Evolutionary conservation across 352 stramenopile genomes (phyloP).

Genomic region (Phytophthora boehmeriae): DNA sequence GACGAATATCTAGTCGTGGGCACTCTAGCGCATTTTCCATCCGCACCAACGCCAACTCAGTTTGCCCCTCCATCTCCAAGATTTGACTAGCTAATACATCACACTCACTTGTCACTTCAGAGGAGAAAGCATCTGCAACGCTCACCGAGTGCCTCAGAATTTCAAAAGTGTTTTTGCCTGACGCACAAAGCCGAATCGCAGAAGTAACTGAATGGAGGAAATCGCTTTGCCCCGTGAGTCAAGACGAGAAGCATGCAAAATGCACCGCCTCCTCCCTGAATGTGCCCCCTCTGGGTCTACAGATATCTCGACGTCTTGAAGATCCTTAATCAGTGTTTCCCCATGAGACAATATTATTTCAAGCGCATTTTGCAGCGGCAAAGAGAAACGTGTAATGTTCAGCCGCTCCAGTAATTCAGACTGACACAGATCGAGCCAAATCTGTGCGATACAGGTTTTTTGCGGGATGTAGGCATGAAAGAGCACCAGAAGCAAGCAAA

Average conservation of each 20-base stretch:
- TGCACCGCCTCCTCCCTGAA: conserved; percentile 17
- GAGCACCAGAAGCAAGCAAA: conserved; percentile 63
- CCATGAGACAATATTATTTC: conserved; percentile 51
- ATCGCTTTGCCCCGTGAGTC: conserved; percentile 36
- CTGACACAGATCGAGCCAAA: conserved; percentile 64
- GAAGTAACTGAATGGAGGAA: conserved; percentile 35
- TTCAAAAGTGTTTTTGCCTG: conserved; percentile 58
- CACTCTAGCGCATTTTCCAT: conserved; percentile 26
- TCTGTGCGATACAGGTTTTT: conserved; percentile 35
- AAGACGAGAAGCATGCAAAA: conserved; percentile 34
- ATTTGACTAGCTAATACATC: conserved; percentile 35
- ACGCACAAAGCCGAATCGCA: conserved; percentile 58
- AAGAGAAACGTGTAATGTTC: conserved; percentile 40
- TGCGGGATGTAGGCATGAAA: conserved; percentile 46
- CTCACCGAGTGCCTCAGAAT: conserved; percentile 31
- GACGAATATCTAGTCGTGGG: conserved; percentile 30
- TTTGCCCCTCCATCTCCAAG: conserved; percentile 46
- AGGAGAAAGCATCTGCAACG: conserved; percentile 1
- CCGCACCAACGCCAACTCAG: conserved; percentile 18
- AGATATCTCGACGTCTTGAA: conserved; percentile 30
- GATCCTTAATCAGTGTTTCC: conserved; percentile 48
- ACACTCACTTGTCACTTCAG: conserved; percentile 13
- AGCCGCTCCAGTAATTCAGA: conserved; percentile 55
- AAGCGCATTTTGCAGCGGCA: conserved; percentile 62
- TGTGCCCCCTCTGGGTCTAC: neutral